phyloP scores from a whole-genome alignment of 768 basidiomycete species.

The Pleurotus tuber-regium region DNA sequence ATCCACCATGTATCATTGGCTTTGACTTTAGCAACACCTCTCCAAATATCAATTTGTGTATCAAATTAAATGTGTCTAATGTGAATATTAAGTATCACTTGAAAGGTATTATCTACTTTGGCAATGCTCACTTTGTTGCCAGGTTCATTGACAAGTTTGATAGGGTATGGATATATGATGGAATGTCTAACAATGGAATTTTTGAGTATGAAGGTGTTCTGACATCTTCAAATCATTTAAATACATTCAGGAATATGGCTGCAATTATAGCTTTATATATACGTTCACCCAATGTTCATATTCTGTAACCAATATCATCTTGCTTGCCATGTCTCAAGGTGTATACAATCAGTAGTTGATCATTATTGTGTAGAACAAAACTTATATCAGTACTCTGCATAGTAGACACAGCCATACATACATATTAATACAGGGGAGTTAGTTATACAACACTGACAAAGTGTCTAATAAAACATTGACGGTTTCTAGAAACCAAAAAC shows the following conservation, averaged over 20 bases:
- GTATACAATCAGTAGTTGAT: neutral
- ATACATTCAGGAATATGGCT: neutral
- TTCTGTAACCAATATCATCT: too few relatives aligned
- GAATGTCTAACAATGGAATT: conserved; percentile 4
- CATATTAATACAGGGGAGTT: neutral
- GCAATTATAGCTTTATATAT: neutral
- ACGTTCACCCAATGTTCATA: neutral
- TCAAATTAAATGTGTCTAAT: neutral
- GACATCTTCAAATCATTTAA: neutral
- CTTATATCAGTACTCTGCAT: too few relatives aligned
- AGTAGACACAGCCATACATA: neutral
- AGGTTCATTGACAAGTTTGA: neutral
- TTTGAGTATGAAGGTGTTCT: neutral
- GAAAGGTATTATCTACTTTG: neutral
- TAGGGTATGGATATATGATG: conserved; percentile 1
- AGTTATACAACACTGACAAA: neutral
- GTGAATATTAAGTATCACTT: neutral
- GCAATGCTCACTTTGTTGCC: neutral
- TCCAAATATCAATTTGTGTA: neutral
- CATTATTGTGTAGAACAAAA: too few relatives aligned
- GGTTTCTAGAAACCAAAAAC: neutral
- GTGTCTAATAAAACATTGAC: too few relatives aligned
- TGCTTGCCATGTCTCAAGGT: too few relatives aligned
- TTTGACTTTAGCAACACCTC: neutral
- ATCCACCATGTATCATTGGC: neutral